phyloP scores from a whole-genome alignment of 208 protist species.

The Trypanosoma cruzi region DNA sequence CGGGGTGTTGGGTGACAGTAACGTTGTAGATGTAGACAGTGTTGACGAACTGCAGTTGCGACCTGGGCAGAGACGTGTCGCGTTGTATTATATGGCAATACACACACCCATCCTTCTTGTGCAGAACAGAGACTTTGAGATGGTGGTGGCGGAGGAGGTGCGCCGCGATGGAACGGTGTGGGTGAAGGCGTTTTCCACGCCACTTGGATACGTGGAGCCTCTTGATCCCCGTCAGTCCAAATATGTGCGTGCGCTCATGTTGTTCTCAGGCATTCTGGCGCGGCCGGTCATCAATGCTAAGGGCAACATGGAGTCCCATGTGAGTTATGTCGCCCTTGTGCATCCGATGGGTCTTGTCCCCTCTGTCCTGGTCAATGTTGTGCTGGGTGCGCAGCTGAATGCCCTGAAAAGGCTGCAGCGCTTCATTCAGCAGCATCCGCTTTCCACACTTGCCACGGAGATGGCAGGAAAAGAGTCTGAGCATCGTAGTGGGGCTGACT shows the following conservation, averaged over 20 bases:
- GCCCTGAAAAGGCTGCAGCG: conserved; percentile 48
- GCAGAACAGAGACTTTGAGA: conserved; percentile 77
- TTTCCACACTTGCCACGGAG: conserved; percentile 18
- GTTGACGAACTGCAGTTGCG: neutral
- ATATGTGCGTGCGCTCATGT: conserved; percentile 65
- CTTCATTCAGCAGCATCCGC: conserved; percentile 47
- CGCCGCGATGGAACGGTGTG: conserved; percentile 49
- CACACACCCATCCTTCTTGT: conserved; percentile 61
- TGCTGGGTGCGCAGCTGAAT: conserved; percentile 56
- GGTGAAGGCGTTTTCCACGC: conserved; percentile 76
- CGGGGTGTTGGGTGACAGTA: neutral
- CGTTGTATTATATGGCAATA: conserved; percentile 71
- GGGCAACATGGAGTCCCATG: conserved; percentile 35
- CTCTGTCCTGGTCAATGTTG: conserved; percentile 63
- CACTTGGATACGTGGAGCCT: conserved; percentile 53
- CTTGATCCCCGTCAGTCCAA: conserved; percentile 58
- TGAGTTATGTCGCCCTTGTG: conserved; percentile 75
- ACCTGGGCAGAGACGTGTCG: conserved; percentile 66
- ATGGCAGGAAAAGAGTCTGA: neutral
- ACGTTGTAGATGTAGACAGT: neutral
- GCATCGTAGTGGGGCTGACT: neutral
- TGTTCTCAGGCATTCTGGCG: conserved; percentile 69
- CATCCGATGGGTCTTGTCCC: conserved; percentile 81
- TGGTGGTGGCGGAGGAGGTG: conserved; percentile 70
- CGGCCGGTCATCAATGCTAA: conserved; percentile 29